phyloP scores from a whole-genome alignment of 2,329 filamentous ascomycete genomes.

The Fusarium bulbicola region DNA sequence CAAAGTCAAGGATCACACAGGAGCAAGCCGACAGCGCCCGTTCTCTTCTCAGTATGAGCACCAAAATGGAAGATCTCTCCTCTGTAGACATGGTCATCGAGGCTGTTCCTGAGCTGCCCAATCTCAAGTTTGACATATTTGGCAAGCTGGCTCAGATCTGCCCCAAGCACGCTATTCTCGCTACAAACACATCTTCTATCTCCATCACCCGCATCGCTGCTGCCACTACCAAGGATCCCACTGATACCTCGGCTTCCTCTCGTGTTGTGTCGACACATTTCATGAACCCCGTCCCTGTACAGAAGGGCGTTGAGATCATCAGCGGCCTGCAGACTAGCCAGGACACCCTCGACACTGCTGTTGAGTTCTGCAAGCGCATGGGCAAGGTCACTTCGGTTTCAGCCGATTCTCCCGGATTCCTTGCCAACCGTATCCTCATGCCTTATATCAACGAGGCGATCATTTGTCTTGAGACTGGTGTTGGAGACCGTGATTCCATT shows the following conservation, averaged over 20 bases:
- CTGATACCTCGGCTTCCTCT: constrained; percentile 80
- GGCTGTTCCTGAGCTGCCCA: constrained; percentile 91
- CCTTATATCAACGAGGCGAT: constrained; percentile 99
- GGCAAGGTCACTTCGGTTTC: constrained; percentile 91
- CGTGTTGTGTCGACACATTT: constrained; percentile 97
- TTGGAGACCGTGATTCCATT: constrained; percentile 90
- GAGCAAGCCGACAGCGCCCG: constrained; percentile 80
- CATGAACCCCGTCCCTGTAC: constrained; percentile 98
- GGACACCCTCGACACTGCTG: constrained; percentile 80
- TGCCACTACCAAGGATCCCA: constrained; percentile 80
- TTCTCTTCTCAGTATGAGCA: constrained; percentile 73
- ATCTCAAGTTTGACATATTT: constrained; percentile 91
- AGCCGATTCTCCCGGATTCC: constrained; percentile 90
- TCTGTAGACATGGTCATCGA: constrained; percentile 98
- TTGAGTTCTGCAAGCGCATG: constrained; percentile 90
- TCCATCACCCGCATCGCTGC: constrained; percentile 96
- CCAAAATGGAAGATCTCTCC: constrained; percentile 78
- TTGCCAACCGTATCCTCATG: constrained; percentile 98
- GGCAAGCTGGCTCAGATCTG: constrained; percentile 81
- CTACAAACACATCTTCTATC: constrained; percentile 99
- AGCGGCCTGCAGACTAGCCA: constrained; percentile 89
- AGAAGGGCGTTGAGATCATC: constrained; percentile 98
- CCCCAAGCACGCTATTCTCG: constrained; percentile 85
- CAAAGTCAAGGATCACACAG: constrained; percentile 85
- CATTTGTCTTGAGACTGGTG: constrained; percentile 92